Evolutionary conservation across 2,329 filamentous ascomycete genomes (phyloP).

Genomic region (Fusarium falciforme): DNA sequence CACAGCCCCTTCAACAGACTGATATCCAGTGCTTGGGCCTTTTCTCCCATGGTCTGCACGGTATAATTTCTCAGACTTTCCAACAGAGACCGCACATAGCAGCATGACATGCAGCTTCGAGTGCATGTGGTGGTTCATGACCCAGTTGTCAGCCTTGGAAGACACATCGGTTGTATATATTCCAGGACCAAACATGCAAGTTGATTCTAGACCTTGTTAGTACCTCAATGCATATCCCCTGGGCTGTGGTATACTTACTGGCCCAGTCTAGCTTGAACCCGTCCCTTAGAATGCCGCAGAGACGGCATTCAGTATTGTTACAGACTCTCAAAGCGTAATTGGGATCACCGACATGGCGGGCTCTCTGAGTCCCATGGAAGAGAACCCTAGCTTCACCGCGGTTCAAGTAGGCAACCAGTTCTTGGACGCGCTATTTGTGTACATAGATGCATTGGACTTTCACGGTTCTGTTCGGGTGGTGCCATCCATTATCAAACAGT

Average conservation of each 20-base stretch:
- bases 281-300: neutral
- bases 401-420: neutral
- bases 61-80: neutral
- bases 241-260: neutral
- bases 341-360: neutral
- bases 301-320: neutral
- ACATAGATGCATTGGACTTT: neutral
- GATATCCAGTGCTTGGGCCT: neutral
- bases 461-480: neutral
- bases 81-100: neutral
- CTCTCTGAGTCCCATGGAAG: neutral
- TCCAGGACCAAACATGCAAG: neutral
- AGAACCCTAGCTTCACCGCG: neutral
- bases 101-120: neutral
- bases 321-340: neutral
- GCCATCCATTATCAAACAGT: neutral
- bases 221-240: neutral
- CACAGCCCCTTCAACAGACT: neutral
- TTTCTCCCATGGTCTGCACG: neutral
- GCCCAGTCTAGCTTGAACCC: neutral
- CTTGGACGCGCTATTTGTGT: neutral
- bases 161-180: neutral
- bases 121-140: neutral
- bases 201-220: neutral
- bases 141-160: neutral